Conservation (phyloP, 768 basidiomycete genomes). For the Suillus occidentalis region DNA sequence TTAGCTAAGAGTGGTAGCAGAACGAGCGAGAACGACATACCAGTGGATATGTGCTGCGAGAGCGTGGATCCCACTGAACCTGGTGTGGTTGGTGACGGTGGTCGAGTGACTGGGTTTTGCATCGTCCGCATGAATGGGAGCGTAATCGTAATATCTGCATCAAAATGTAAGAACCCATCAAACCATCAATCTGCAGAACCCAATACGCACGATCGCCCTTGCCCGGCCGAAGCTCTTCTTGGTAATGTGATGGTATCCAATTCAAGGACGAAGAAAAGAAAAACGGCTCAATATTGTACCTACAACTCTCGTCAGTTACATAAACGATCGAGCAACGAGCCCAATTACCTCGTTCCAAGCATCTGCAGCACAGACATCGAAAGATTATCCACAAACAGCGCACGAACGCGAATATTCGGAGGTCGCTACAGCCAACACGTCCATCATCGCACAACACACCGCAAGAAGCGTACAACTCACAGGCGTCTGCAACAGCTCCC, state of each 20-base stretch:
- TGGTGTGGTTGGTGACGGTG: conserved; percentile 14
- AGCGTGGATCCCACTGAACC: neutral
- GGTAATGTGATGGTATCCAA: conserved; percentile 44
- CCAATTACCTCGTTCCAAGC: conserved; percentile 37
- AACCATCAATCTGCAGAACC: conserved; percentile 4
- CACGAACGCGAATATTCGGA: conserved; percentile 29
- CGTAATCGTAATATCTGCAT: conserved; percentile 43
- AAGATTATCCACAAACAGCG: conserved; percentile 38
- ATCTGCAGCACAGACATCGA: conserved; percentile 33
- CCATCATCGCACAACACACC: neutral
- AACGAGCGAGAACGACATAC: neutral
- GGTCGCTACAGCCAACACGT: conserved; percentile 17
- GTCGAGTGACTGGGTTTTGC: conserved; percentile 30
- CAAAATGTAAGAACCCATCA: conserved; percentile 2
- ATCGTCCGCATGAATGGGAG: conserved; percentile 42
- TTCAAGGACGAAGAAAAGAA: conserved; percentile 45
- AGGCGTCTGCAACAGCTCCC: conserved; percentile 26
- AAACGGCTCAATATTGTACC: conserved; percentile 44
- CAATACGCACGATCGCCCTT: conserved; percentile 39
- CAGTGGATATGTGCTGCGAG: neutral
- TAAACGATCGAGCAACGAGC: neutral
- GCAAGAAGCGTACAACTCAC: conserved; percentile 18
- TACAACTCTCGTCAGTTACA: conserved; percentile 15
- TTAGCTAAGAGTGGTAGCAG: neutral
- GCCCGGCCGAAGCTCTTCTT: conserved; percentile 29